Conservation (phyloP, 1,284 basidiomycete genomes). For the Cystobasidium sp. region DNA sequence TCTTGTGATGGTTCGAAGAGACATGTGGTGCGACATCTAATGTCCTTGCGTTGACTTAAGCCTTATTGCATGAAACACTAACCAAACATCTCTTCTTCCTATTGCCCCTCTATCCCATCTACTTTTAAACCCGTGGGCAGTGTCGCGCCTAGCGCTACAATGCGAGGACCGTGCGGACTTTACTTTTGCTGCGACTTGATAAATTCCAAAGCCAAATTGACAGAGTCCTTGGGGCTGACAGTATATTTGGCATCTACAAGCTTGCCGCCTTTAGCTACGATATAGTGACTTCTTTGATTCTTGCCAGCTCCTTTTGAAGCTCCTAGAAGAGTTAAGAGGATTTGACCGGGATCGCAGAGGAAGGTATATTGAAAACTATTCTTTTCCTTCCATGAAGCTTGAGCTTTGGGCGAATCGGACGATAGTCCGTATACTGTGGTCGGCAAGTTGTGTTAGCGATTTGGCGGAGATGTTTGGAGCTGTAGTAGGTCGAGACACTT, state of each 20-base stretch:
- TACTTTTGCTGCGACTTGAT: constrained; percentile 38
- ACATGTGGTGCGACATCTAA: no score
- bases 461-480: not conserved
- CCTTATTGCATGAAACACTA: no score
- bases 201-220: constrained; percentile 41
- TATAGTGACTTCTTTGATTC: constrained; percentile 46
- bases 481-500: not conserved
- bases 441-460: not conserved
- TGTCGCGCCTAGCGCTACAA: no score
- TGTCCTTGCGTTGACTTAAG: no score
- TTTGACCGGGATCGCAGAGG: constrained; percentile 48
- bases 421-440: constrained; percentile 46
- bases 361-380: constrained; percentile 47
- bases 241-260: constrained; percentile 44
- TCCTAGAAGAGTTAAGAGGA: constrained; percentile 45
- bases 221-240: constrained; percentile 43
- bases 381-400: constrained; percentile 47
- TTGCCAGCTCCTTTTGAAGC: constrained; percentile 38
- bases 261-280: constrained; percentile 46
- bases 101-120: no score
- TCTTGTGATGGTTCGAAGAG: no score
- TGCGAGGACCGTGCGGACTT: not conserved
- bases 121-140: no score
- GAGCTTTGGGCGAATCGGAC: constrained; percentile 46
- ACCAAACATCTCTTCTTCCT: no score